Base-by-base conservation (phyloP, 1,139 yeast genomes). In the Suzukiozyma palmioleophila region DNA sequence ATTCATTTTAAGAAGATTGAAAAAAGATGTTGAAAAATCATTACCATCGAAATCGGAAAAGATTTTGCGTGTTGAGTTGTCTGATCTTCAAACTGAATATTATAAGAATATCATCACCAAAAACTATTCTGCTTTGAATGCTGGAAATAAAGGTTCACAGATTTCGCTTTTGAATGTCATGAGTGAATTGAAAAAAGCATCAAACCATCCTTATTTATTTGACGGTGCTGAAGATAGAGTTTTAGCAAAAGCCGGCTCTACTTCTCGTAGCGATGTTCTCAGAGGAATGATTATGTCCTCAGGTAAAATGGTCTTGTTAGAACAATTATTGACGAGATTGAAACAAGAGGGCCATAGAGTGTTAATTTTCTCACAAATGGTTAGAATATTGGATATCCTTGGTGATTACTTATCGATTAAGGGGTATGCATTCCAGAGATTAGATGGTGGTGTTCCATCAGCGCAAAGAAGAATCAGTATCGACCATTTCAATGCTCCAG, bases 401-500 rank as follows among this genome's bases (percentile, higher is more conserved):
- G 97, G 97, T 25, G 99, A 94, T 59, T 94, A 94, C 55, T 64
- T 92, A 46, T 79, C 88, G 8, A 83, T 90, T 42, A 87, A 92
- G 52, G 97, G 97, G n/a, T 77, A 84, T 43, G 82, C 81, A 42
- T 92, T 85, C 64, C 99, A 92, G 62, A 71, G 99, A 51, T 72
- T 94, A 34, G 99, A 94, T 63, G 99, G 99, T 64, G 95, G 97
- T 10, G 82, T 94, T 27, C 95, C 97, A 2, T 89, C 97, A 1
- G 79, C 95, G 4, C 95, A 90, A 48, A 80, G 99, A 64, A 78
- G 96, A 57, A 82, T 90, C 16, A 85, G 97, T 2, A 94, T 94
- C 54, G 98, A 94, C 58, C 98, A 94, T 60, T 94, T 84, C 69
- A 94, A 94, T 62, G 90, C 96, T 0, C 94, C 94, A 1, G 96